phyloP scores from a whole-genome alignment of 495 filamentous ascomycete species.

The Annulohypoxylon maeteangense region DNA sequence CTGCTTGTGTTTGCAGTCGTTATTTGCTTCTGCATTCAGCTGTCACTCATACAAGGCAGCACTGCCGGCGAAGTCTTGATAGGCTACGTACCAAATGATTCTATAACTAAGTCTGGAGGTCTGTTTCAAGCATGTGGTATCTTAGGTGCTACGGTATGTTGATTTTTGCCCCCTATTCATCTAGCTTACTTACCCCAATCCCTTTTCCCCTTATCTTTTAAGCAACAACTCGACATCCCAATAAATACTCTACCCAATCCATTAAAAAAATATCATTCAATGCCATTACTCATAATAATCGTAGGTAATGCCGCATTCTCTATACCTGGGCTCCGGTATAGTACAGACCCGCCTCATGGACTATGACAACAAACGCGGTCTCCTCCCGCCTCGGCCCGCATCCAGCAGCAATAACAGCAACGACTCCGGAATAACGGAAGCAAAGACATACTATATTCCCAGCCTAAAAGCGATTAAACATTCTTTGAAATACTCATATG shows the following conservation, averaged over 20 bases:
- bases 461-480: constrained; percentile 79
- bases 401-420: constrained; percentile 42
- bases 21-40: constrained; percentile 90
- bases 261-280: neutral
- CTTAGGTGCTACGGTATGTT: constrained; percentile 78
- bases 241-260: neutral
- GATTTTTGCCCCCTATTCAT: neutral
- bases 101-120: constrained; percentile 72
- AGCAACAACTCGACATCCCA: neutral
- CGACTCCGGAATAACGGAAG: constrained; percentile 36
- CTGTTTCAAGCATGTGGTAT: constrained; percentile 93
- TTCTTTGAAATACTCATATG: constrained; percentile 83
- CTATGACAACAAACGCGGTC: constrained; percentile 73
- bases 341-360: constrained; percentile 84
- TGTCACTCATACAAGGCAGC: constrained; percentile 77
- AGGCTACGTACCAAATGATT: constrained; percentile 83
- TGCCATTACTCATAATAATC: neutral
- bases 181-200: neutral
- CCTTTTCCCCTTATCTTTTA: neutral
- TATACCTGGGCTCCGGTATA: constrained; percentile 90
- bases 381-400: constrained; percentile 54
- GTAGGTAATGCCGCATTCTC: constrained; percentile 85
- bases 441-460: constrained; percentile 76
- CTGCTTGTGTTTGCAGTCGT: constrained; percentile 83
- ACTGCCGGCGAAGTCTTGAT: constrained; percentile 79